Evolutionary conservation across 2,329 filamentous ascomycete genomes (phyloP).

Genomic region (Rachicladosporium sp.): DNA sequence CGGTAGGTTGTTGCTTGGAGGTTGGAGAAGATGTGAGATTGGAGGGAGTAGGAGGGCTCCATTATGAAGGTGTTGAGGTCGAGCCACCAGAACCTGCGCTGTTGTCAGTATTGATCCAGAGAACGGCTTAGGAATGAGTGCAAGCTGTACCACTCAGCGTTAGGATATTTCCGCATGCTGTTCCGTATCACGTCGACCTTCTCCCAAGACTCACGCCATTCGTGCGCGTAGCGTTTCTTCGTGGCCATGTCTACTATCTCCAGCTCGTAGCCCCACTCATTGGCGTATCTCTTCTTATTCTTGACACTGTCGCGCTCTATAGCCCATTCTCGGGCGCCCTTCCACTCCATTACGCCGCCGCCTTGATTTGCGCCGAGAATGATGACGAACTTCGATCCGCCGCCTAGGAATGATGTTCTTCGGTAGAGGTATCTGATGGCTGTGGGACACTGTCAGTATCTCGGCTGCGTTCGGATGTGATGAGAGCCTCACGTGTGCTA

Average conservation of each 20-base stretch:
- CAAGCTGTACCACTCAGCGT: constrained; percentile 71
- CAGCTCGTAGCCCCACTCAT: constrained; percentile 84
- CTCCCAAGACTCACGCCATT: constrained; percentile 99
- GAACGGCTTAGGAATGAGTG: neutral
- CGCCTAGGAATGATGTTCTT: constrained; percentile 59
- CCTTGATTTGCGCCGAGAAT: constrained; percentile 89
- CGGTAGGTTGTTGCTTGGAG: constrained; percentile 68
- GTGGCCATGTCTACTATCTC: constrained; percentile 98
- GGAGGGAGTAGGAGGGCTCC: constrained; percentile 84
- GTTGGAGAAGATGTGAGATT: constrained; percentile 78
- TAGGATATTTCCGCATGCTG: constrained; percentile 81
- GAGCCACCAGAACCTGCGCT: constrained; percentile 92
- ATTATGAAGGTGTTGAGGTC: constrained; percentile 97
- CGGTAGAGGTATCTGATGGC: constrained; percentile 52
- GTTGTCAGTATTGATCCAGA: constrained; percentile 6
- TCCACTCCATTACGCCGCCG: constrained; percentile 98
- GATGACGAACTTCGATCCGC: constrained; percentile 83
- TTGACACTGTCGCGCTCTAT: constrained; percentile 91
- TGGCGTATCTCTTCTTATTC: constrained; percentile 85
- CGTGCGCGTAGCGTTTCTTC: constrained; percentile 95
- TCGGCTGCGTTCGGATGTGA: neutral
- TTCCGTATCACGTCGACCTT: constrained; percentile 91
- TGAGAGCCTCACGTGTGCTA: constrained; percentile 13
- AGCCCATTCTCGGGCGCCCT: constrained; percentile 92
- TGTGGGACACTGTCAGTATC: constrained; percentile 22